Evolutionary conservation across 306 rosid species (phyloP), one percentile per base, ranked within the genome.

Genomic region (Acacia confusa): DNA sequence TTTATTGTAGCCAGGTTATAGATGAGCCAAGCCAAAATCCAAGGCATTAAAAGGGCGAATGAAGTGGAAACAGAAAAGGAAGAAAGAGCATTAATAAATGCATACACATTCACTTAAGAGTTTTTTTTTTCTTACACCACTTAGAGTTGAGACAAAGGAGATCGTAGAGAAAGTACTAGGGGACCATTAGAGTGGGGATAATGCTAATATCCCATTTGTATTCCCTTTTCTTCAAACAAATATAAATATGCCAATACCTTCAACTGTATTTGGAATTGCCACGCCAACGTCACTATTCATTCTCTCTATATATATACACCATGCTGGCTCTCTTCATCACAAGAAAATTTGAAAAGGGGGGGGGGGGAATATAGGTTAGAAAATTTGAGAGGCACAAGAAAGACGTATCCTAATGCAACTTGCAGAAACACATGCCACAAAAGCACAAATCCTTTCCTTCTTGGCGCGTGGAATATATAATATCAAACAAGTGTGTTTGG

Each of bases 141-240:
- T 63, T 7, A 12, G 40, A 30, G 34, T 60, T 12, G 67, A 27
- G 36, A 60, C 67, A 60, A 60, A 60, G 20, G 28, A 63, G 40
- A 20, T 28, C 22, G 5, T 15, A 28, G n/a, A 63, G 10, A 15
- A 14, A 15, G n/a, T 14, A 63, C 1, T 28, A 63, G 83, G 84
- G 84, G 87, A 84, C 87, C 84, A 71, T 76, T 20, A 30, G 40
- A 28, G 69, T 14, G 40, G 40, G 69, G 38, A 60, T 27, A 4
- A 9, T 20, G 2, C 40, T 27, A 4, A 65, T 16, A 11, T 41
- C n/a, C 22, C 10, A 5, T 28, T 6, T 28, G 10, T 58, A 34
- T 41, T n/a, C 34, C 82, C 66, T 82, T 79, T 75, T 43, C 64
- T 47, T 70, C 82, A 82, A 82, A 76, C 57, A 50, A 50, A 50